Evolutionary conservation across 345 rosid species (phyloP).

Genomic region (Eucalyptus paniculata): DNA sequence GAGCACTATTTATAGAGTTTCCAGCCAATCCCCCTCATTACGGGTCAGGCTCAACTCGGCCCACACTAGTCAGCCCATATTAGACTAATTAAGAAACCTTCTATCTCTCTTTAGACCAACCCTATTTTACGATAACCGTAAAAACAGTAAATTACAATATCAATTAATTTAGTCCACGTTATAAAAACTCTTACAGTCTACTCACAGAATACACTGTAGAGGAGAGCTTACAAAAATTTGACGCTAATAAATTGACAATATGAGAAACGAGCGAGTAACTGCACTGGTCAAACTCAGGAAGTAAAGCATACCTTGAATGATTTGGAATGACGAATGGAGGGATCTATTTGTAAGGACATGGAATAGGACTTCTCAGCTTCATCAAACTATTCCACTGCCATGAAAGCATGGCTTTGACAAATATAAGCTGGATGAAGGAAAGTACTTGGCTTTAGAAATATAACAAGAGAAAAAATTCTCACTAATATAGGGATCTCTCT

Average conservation of each 20-base stretch:
- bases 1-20: too few relatives aligned
- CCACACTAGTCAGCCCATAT: too few relatives aligned
- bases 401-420: conserved; percentile 64
- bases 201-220: not conserved
- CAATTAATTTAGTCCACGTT: too few relatives aligned
- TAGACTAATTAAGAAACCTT: too few relatives aligned
- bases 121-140: too few relatives aligned
- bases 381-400: conserved; percentile 49
- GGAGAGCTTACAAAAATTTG: not conserved
- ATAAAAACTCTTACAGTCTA: not conserved
- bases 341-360: conserved; percentile 47
- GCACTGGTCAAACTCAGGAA: not conserved
- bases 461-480: not conserved
- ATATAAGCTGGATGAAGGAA: conserved; percentile 26
- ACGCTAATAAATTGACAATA: not conserved
- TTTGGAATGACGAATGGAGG: conserved; percentile 55
- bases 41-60: too few relatives aligned
- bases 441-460: not conserved
- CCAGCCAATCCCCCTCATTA: too few relatives aligned
- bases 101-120: too few relatives aligned
- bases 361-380: conserved; percentile 62
- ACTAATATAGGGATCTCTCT: not conserved
- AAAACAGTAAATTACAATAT: too few relatives aligned
- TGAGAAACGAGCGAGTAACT: not conserved
- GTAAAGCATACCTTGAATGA: conserved; percentile 44